Base-by-base conservation (phyloP, 495 filamentous ascomycete species). In the Diplogelasinospora grovesii region DNA sequence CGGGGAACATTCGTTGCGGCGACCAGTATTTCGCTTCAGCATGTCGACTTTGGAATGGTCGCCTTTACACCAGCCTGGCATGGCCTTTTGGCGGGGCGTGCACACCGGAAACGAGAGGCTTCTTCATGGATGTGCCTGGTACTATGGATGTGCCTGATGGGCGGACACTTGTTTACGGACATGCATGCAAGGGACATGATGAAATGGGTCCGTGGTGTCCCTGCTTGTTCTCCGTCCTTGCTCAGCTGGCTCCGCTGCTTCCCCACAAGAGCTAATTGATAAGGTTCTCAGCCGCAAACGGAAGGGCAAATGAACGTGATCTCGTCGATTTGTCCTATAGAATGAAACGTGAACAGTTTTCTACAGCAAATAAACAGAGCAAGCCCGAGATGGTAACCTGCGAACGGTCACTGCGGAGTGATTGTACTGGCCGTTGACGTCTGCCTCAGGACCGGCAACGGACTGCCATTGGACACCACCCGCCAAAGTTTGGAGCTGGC, bases 311-410 rank as follows among this genome's bases (percentile, higher is more conserved):
- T 48, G 33, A 53, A 45, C 36, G 40, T 42, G 39, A 39, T 40
- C 48, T 48, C 33, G 48, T 52, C 50, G 43, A 48, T 50, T 33
- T 28, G 36, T 8, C 47, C 56, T 54, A 53, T 59, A 56, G 56
- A 59, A 56, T 56, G 53, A 47, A 54, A 52, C 46, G 51, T 49
- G 45, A n/a, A n/a, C n/a, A n/a, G n/a, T n/a, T n/a, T 49, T 38
- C 39, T 56, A n/a, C n/a, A n/a, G 42, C 42, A 54, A 30, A 15
- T 18, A 22, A 33, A 36, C 34, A 41, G 33, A 45, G n/a, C n/a
- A n/a, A n/a, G n/a, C n/a, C n/a, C n/a, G n/a, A n/a, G n/a, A n/a
- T n/a, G n/a, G n/a, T n/a, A n/a, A n/a, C n/a, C n/a, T n/a, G n/a
- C n/a, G n/a, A n/a, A n/a, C n/a, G 22, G 44, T 37, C 35, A 42